Base-by-base conservation (phyloP, 306 rosid species). In the Clitoria ternatea region DNA sequence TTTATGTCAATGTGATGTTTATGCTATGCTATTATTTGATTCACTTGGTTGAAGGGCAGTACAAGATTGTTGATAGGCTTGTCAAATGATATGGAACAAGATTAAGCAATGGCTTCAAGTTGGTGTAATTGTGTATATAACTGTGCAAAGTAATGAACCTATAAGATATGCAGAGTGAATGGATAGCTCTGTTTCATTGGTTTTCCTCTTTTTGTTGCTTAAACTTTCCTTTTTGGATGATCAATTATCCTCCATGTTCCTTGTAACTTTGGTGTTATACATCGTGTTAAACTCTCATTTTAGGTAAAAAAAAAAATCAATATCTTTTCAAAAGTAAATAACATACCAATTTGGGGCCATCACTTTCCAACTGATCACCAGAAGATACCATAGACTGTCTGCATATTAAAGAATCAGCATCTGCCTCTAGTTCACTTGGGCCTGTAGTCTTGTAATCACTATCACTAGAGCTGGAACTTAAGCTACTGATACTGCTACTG, bases 361-460 rank as follows among this genome's bases (percentile, higher is more conserved):
- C 91, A 82, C 61, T 89, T 64, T 83, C 94, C 73, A 82, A 49
- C 57, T 77, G 95, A 82, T 83, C 90, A 45, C 80, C 86, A 26
- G 86, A 84, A 61, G 96, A 81, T 72, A 90, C 80, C 82, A 85
- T 87, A 70, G 97, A 87, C 80, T 85, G 92, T 88, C 96, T 77
- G 54, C 98, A 88, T 1, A 88, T 83, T 80, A 94, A 79, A 73
- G 98, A 94, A 87, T 94, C 98, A 59, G 98, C 98, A 80, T 94
- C 99, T 8, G 96, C 97, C 88, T 94, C 99, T 19, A 91, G 89
- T 65, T 94, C 99, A 50, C 81, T 85, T 72, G 81, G 85, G 76
- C 92, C 98, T n/a, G 83, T 67, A 14, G 77, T 75, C 84, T 79
- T 91, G 86, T 83, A 70, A 80, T 89, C 99, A 73, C 95, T 94